These are phyloP conservation scores for Phlebopus sp. DNA, from an alignment of 1,284 basidiomycete genomes.

Conservation along the genomic window DNA sequence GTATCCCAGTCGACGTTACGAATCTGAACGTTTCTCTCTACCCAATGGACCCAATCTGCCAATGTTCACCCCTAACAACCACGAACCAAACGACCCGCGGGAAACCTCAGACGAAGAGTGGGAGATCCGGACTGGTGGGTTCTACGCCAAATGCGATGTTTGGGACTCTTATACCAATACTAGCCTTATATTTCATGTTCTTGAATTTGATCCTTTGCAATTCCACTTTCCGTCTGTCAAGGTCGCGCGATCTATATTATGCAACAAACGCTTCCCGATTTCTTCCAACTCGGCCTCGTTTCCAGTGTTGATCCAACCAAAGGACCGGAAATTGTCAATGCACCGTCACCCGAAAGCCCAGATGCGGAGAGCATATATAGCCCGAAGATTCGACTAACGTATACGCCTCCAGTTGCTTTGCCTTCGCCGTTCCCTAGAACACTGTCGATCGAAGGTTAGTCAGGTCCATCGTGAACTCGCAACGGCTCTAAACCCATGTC, in stretches of 20 bases:
- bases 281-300: constrained; percentile 66
- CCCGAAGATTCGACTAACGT: constrained; percentile 50
- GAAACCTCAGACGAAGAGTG: constrained; percentile 49
- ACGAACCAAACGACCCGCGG: constrained; percentile 6
- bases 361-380: constrained; percentile 53
- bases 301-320: constrained; percentile 46
- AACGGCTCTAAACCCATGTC: background rate
- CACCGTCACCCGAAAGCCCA: constrained; percentile 19
- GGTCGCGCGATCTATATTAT: constrained; percentile 70
- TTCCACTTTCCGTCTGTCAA: constrained; percentile 24
- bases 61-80: constrained; percentile 29
- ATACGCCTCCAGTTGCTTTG: constrained; percentile 63
- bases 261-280: constrained; percentile 66
- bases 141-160: constrained; percentile 2
- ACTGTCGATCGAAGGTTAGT: constrained; percentile 64
- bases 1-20: constrained; percentile 3
- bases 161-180: constrained; percentile 33
- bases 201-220: background rate
- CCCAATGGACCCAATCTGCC: constrained; percentile 27
- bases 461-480: background rate
- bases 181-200: constrained; percentile 5
- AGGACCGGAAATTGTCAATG: constrained; percentile 22
- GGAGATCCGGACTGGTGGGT: constrained; percentile 63
- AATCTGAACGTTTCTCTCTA: constrained; percentile 1
- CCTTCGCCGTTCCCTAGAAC: constrained; percentile 68